Evolutionary conservation across 768 basidiomycete species (phyloP).

Genomic region (Termitomyces heimii): DNA sequence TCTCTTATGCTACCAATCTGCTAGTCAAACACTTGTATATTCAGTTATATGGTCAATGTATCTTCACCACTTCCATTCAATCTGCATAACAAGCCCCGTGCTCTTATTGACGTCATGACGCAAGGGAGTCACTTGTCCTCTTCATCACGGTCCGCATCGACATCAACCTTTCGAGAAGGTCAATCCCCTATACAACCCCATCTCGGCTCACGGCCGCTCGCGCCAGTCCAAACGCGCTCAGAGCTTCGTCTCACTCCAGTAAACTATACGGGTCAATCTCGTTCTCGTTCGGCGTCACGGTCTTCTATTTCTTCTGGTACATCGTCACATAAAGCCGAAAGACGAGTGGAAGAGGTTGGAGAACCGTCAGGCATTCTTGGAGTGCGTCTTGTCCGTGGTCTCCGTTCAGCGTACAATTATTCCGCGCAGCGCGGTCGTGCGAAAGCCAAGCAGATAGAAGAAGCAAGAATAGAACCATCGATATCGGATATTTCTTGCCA

Average conservation of each 20-base stretch:
- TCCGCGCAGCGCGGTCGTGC: slow-evolving; percentile 14
- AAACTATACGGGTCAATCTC: slow-evolving; percentile 14
- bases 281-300: slow-evolving; percentile 3
- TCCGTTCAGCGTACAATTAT: neutral
- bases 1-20: neutral
- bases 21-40: neutral
- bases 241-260: slow-evolving; percentile 13
- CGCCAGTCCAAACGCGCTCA: slow-evolving; percentile 1
- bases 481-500: neutral
- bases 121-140: slow-evolving; percentile 15
- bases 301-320: slow-evolving; percentile 9
- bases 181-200: slow-evolving; percentile 10
- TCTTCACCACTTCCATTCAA: slow-evolving; percentile 51
- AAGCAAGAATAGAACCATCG: neutral
- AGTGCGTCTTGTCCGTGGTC: slow-evolving; percentile 17
- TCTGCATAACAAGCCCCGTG: slow-evolving; percentile 36
- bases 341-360: neutral
- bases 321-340: slow-evolving; percentile 4
- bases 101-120: slow-evolving; percentile 12
- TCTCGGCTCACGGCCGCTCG: neutral
- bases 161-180: slow-evolving; percentile 15
- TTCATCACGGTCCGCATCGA: slow-evolving; percentile 20
- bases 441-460: slow-evolving; percentile 8
- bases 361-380: slow-evolving; percentile 15
- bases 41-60: slow-evolving; percentile 54